Evolutionary conservation across 768 basidiomycete species (phyloP).

Genomic region (Russula lepida): DNA sequence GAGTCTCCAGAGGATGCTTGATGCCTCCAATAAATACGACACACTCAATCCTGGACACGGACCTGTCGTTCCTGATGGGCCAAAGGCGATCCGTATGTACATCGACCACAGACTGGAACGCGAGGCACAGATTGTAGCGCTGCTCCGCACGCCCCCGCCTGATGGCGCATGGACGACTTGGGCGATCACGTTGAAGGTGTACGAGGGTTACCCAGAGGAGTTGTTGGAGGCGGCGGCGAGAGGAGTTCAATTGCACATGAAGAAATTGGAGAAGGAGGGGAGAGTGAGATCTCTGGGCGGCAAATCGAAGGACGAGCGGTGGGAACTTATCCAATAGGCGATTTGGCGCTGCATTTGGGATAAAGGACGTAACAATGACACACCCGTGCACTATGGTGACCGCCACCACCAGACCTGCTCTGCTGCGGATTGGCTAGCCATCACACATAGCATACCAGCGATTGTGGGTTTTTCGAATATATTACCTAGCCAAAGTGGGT

Average conservation of each 20-base stretch:
- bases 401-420: no score
- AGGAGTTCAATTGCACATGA: constrained; percentile 60
- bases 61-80: constrained; percentile 58
- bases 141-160: constrained; percentile 35
- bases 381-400: background rate
- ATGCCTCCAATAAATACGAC: constrained; percentile 29
- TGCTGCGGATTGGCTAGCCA: no score
- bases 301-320: constrained; percentile 41
- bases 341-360: background rate
- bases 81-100: constrained; percentile 56
- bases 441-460: background rate
- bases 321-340: constrained; percentile 31
- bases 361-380: no score
- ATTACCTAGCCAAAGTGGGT: no score
- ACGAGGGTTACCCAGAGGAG: constrained; percentile 60
- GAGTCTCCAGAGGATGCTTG: constrained; percentile 50
- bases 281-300: constrained; percentile 44
- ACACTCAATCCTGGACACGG: constrained; percentile 87
- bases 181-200: constrained; percentile 57
- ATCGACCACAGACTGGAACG: constrained; percentile 74
- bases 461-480: background rate
- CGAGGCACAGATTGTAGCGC: constrained; percentile 65
- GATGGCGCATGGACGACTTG: constrained; percentile 47
- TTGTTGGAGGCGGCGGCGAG: constrained; percentile 68
- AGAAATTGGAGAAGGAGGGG: constrained; percentile 62